Evolutionary conservation across 805 yeast species (phyloP).

Genomic region (Saturnispora sanitii): DNA sequence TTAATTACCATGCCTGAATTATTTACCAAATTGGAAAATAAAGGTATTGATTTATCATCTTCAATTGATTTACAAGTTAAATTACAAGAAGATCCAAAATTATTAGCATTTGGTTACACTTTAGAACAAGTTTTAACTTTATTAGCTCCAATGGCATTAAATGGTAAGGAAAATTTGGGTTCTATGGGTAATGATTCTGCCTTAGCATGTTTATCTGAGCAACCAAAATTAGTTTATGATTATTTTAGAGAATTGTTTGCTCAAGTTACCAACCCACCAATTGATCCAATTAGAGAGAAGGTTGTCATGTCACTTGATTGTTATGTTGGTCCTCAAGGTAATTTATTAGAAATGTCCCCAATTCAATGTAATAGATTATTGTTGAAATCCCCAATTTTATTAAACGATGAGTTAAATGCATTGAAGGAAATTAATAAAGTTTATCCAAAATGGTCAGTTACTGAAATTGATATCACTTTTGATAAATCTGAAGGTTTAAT

Average conservation of each 20-base stretch:
- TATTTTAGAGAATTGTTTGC: slow-evolving; percentile 95
- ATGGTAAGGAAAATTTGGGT: slow-evolving; percentile 90
- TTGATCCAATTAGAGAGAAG: slow-evolving; percentile 94
- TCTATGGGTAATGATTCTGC: slow-evolving; percentile 99
- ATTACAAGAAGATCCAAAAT: slow-evolving; percentile 73
- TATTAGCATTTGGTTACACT: slow-evolving; percentile 87
- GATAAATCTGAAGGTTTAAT: slow-evolving; percentile 70
- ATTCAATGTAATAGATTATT: slow-evolving; percentile 83
- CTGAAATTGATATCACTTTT: slow-evolving; percentile 81
- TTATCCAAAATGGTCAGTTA: slow-evolving; percentile 80
- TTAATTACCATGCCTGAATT: slow-evolving; percentile 77
- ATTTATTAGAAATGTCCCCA: slow-evolving; percentile 84
- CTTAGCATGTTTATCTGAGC: slow-evolving; percentile 86
- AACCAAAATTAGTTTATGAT: slow-evolving; percentile 83
- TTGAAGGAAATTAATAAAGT: slow-evolving; percentile 60
- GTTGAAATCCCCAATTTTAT: slow-evolving; percentile 73
- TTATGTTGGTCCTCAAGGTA: slow-evolving; percentile 97
- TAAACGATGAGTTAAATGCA: slow-evolving; percentile 65
- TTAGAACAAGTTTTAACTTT: slow-evolving; percentile 79
- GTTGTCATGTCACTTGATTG: slow-evolving; percentile 97
- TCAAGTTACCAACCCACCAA: slow-evolving; percentile 97
- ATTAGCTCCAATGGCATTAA: slow-evolving; percentile 86
- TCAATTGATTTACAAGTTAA: slow-evolving; percentile 28
- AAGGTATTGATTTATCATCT: slow-evolving; percentile 24
- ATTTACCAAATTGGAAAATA: slow-evolving; percentile 43